Conservation (phyloP, 2,329 filamentous ascomycete species). For the Cytospora piceae region DNA sequence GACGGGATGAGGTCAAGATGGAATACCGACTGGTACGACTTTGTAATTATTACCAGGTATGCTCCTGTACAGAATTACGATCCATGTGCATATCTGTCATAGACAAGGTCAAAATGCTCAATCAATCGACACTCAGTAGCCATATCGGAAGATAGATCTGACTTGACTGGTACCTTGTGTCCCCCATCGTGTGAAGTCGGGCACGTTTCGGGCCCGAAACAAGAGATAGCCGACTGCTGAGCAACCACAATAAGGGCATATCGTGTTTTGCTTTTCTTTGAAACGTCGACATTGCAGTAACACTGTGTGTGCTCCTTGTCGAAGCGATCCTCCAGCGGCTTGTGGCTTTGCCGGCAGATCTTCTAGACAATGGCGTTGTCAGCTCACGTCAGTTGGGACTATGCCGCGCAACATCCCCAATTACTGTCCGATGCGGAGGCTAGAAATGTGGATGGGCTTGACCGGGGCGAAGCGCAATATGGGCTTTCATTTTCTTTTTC, state of each 20-base stretch:
- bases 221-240: neutral
- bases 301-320: no score
- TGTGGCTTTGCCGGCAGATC: slow-evolving; percentile 3
- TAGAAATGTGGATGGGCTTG: neutral
- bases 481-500: neutral
- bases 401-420: slow-evolving; percentile 27
- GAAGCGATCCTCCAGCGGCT: neutral
- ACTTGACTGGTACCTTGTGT: neutral
- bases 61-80: slow-evolving; percentile 8
- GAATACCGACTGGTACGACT: slow-evolving; percentile 14
- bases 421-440: slow-evolving; percentile 21
- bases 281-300: slow-evolving; percentile 20
- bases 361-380: neutral
- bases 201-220: neutral
- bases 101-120: neutral
- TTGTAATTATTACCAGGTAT: slow-evolving; percentile 21
- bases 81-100: slow-evolving; percentile 1
- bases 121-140: neutral
- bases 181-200: neutral
- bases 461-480: neutral
- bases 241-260: neutral
- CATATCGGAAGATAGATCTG: no score
- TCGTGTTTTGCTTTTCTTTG: slow-evolving; percentile 5
- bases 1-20: neutral
- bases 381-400: neutral